phyloP scores from a whole-genome alignment of 1,284 basidiomycete genomes.

The Phaffia rhodozyma region DNA sequence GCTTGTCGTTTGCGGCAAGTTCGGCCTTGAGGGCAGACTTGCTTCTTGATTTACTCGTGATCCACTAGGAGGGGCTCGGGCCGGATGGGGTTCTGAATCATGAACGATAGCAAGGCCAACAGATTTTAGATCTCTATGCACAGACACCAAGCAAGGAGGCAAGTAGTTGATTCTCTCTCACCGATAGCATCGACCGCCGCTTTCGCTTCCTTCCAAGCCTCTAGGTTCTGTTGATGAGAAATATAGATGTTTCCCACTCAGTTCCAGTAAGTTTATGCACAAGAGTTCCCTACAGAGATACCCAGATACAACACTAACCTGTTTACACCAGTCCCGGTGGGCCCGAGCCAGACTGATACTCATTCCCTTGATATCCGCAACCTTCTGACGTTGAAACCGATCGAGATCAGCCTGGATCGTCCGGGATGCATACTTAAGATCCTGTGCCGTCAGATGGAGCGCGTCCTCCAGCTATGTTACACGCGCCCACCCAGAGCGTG shows the following conservation, averaged over 20 bases:
- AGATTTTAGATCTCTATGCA: background rate
- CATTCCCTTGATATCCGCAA: slow-evolving; percentile 88
- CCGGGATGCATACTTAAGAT: slow-evolving; percentile 87
- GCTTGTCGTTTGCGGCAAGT: no score
- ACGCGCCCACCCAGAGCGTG: background rate
- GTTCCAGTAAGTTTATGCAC: background rate
- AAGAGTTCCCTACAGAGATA: background rate
- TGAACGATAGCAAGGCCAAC: background rate
- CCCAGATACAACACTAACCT: slow-evolving; percentile 43
- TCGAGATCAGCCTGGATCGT: slow-evolving; percentile 97
- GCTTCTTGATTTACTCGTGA: no score
- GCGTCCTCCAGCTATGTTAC: slow-evolving; percentile 70
- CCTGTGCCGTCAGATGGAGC: slow-evolving; percentile 73
- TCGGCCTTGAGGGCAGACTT: no score
- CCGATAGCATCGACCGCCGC: slow-evolving; percentile 73
- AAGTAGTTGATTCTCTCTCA: background rate
- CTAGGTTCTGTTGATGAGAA: slow-evolving; percentile 57
- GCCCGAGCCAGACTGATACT: slow-evolving; percentile 74
- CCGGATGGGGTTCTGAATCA: slow-evolving; percentile 9
- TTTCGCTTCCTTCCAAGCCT: slow-evolving; percentile 93
- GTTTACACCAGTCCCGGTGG: slow-evolving; percentile 90
- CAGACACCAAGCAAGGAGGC: background rate
- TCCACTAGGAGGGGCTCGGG: slow-evolving; percentile 1
- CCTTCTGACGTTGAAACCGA: slow-evolving; percentile 96
- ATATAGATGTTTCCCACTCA: slow-evolving; percentile 9